A percentile compares a stretch with the other conserved stretches of the same genome.
These are phyloP conservation scores for Wickerhamiella pararugosa DNA, from an alignment of 1,139 yeast species.

Conservation along the genomic window DNA sequence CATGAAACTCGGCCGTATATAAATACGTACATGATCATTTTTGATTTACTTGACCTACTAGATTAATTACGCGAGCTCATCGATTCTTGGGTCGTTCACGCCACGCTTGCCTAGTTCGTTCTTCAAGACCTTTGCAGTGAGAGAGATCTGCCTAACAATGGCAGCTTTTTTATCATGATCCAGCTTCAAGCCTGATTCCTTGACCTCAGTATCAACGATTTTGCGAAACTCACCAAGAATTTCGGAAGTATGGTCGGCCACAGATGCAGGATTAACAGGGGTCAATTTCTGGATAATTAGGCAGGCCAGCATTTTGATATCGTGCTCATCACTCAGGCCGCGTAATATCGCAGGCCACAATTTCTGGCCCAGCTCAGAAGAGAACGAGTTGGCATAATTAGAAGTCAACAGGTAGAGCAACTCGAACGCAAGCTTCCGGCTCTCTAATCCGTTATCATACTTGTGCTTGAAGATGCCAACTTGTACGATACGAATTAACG, in stretches of 20 bases:
- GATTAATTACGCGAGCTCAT: no score
- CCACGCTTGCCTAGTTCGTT: background rate
- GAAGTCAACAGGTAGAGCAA: conserved; percentile 41
- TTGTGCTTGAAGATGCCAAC: conserved; percentile 85
- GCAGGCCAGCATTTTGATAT: conserved; percentile 30
- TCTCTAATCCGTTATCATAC: conserved; percentile 64
- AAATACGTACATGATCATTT: no score
- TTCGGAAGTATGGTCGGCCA: conserved; percentile 12
- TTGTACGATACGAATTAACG: conserved; percentile 49
- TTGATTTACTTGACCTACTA: no score
- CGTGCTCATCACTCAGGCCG: conserved; percentile 32
- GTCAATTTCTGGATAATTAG: conserved; percentile 28
- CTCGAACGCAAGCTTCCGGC: conserved; percentile 62
- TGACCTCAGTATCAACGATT: conserved; percentile 26
- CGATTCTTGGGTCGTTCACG: no score
- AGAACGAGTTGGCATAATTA: conserved; percentile 17
- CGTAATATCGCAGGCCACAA: conserved; percentile 23
- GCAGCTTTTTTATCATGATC: conserved; percentile 27
- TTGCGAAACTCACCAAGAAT: conserved; percentile 25
- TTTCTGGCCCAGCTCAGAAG: conserved; percentile 13
- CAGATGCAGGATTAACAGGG: conserved; percentile 12
- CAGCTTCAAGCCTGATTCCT: conserved; percentile 37
- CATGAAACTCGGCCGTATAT: no score
- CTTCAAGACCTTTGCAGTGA: background rate
- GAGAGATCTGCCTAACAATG: background rate